Evolutionary conservation across 176 grass and related monocot species (phyloP), one percentile per base, ranked within the genome.

Genomic region (Urochloa ruziziensis): DNA sequence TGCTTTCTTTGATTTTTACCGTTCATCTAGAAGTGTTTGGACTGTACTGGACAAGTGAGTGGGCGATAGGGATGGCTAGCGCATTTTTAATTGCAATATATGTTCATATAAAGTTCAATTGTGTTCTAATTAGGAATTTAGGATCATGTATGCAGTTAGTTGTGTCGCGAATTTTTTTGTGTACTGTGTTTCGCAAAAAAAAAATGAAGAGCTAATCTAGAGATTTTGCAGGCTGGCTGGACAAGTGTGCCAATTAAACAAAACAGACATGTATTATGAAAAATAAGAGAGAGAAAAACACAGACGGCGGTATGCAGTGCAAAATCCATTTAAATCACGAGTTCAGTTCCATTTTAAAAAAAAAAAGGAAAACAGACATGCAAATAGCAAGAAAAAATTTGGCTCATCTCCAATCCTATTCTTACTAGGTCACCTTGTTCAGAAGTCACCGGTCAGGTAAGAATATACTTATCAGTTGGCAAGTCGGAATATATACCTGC

Each of bases 401-500:
- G 19, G 40, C 10, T 36, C 27, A 32, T 43, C 63, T 86, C 32
- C 3, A 33, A 15, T 39, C 10, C 24, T 64, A 15, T 33, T 52
- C 51, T 9, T 27, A n/a, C n/a, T n/a, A n/a, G n/a, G n/a, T n/a
- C n/a, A n/a, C n/a, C 64, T 84, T 84, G 47, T 0, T 23, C 34
- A 84, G 11, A 46, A 36, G 48, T 64, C 58, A 47, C 76, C 8
- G 6, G 14, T 46, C 43, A 37, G 35, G n/a, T 57, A 73, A 66
- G 83, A 82, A 82, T 90, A 82, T 77, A 57, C 43, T 64, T 43
- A 66, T 78, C 88, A 56, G 23, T 78, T 82, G 16, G 54, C 75
- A 30, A n/a, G 56, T 46, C 43, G 66, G 88, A 86, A 90, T 78
- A 82, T 90, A 82, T 90, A 48, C 83, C 77, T 82, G 46, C 33